Evolutionary conservation across 306 rosid genomes (phyloP).

Genomic region (Potentilla sterilis): DNA sequence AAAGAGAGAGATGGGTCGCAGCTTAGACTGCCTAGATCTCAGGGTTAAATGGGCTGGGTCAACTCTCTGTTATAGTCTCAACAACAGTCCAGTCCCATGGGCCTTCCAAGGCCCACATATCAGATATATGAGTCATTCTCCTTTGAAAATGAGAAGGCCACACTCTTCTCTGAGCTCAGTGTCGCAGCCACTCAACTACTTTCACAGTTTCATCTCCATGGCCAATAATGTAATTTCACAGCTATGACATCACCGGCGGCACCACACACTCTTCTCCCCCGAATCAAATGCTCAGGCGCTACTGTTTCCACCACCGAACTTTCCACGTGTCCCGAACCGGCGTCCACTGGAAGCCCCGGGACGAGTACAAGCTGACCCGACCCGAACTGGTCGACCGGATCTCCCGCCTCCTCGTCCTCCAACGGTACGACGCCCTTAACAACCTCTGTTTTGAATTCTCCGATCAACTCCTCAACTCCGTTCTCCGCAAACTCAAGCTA

Average conservation of each 20-base stretch:
- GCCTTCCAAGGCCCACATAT: not conserved
- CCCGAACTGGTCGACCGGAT: conserved; percentile 54
- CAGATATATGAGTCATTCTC: not conserved
- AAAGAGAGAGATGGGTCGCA: no score
- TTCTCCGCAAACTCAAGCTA: conserved; percentile 64
- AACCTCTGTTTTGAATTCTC: conserved; percentile 52
- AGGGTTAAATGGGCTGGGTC: no score
- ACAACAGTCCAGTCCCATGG: not conserved
- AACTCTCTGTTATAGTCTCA: no score
- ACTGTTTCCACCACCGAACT: conserved; percentile 23
- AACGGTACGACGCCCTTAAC: conserved; percentile 49
- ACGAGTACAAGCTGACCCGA: conserved; percentile 48
- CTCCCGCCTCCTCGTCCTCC: conserved; percentile 64
- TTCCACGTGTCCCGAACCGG: conserved; percentile 42
- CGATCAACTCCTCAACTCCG: conserved; percentile 60
- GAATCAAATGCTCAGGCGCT: conserved; percentile 29
- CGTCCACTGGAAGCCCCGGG: conserved; percentile 63
- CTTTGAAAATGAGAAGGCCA: not conserved
- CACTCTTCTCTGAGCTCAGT: not conserved
- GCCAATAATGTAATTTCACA: not conserved
- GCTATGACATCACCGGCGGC: not conserved
- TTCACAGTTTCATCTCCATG: not conserved
- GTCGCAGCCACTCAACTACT: not conserved
- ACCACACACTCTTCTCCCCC: not conserved
- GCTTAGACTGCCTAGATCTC: no score